Percentiles rank a stretch among this genome's conserved stretches.
phyloP scores from a whole-genome alignment of 768 basidiomycete species.

The Russula compacta region DNA sequence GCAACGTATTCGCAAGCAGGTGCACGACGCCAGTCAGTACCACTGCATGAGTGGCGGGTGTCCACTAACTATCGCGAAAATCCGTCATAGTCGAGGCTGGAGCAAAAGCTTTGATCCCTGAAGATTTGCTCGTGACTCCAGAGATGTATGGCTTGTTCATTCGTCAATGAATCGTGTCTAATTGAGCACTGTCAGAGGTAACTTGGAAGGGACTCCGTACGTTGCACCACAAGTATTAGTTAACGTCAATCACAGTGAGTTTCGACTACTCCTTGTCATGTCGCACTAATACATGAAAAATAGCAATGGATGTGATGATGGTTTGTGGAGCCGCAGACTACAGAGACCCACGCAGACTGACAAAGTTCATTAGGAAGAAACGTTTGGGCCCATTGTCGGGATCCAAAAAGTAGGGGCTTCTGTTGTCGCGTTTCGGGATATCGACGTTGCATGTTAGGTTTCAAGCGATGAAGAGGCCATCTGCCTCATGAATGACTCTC shows the following conservation, averaged over 20 bases:
- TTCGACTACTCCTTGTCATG: background rate
- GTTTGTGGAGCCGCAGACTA: slow-evolving; percentile 30
- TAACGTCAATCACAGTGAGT: slow-evolving; percentile 81
- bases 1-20: slow-evolving; percentile 74
- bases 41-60: background rate
- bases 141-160: slow-evolving; percentile 42
- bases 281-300: slow-evolving; percentile 4
- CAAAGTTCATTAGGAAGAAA: slow-evolving; percentile 51
- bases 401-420: slow-evolving; percentile 66
- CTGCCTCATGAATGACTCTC: slow-evolving; percentile 90
- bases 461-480: slow-evolving; percentile 83
- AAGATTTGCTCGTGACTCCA: slow-evolving; percentile 56
- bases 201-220: slow-evolving; percentile 53
- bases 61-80: background rate
- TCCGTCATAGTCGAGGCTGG: slow-evolving; percentile 54
- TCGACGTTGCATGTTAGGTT: slow-evolving; percentile 37
- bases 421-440: background rate
- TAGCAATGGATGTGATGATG: slow-evolving; percentile 91
- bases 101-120: slow-evolving; percentile 66
- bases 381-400: slow-evolving; percentile 89
- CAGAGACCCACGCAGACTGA: slow-evolving; percentile 1
- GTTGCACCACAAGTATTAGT: slow-evolving; percentile 89
- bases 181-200: background rate
- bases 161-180: background rate
- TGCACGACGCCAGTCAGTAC: slow-evolving; percentile 66